phyloP scores from a whole-genome alignment of 2,329 filamentous ascomycete species.

The Penicillium polonicum region DNA sequence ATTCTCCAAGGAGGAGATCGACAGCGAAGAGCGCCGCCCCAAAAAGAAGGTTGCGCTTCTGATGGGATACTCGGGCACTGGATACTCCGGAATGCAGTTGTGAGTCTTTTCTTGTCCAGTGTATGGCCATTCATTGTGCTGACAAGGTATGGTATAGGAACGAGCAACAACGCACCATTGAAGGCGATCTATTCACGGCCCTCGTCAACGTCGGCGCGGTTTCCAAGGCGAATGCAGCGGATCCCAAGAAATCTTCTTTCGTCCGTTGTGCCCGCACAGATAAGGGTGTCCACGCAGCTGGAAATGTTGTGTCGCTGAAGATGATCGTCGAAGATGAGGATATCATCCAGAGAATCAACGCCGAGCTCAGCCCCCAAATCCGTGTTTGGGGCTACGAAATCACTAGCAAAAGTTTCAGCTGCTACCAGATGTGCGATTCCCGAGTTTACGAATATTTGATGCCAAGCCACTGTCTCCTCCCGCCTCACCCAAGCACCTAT shows the following conservation, averaged over 20 bases:
- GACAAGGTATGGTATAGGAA: slow-evolving; percentile 36
- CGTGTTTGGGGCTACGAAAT: slow-evolving; percentile 91
- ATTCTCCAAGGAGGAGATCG: slow-evolving; percentile 78
- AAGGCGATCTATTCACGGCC: slow-evolving; percentile 89
- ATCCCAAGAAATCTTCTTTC: slow-evolving; percentile 93
- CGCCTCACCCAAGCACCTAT: slow-evolving; percentile 84
- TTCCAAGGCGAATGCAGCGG: slow-evolving; percentile 92
- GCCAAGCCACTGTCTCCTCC: slow-evolving; percentile 87
- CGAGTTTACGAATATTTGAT: slow-evolving; percentile 97
- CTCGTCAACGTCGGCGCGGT: slow-evolving; percentile 91
- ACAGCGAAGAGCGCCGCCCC: slow-evolving; percentile 77
- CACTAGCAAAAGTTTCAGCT: slow-evolving; percentile 88
- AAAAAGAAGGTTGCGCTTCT: slow-evolving; percentile 96
- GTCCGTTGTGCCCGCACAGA: slow-evolving; percentile 94
- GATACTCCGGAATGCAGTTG: slow-evolving; percentile 97
- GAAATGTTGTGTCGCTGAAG: slow-evolving; percentile 93
- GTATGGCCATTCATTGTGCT: neutral
- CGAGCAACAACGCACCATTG: slow-evolving; percentile 79
- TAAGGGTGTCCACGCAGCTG: slow-evolving; percentile 94
- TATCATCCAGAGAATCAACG: slow-evolving; percentile 88
- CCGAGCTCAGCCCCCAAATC: slow-evolving; percentile 79
- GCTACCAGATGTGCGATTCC: slow-evolving; percentile 92
- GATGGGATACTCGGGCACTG: slow-evolving; percentile 92
- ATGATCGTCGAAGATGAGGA: slow-evolving; percentile 90
- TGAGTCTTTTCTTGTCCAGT: slow-evolving; percentile 23